These are phyloP conservation scores for Nakataea oryzae DNA, from an alignment of 2,329 filamentous ascomycete genomes.

Conservation along the genomic window DNA sequence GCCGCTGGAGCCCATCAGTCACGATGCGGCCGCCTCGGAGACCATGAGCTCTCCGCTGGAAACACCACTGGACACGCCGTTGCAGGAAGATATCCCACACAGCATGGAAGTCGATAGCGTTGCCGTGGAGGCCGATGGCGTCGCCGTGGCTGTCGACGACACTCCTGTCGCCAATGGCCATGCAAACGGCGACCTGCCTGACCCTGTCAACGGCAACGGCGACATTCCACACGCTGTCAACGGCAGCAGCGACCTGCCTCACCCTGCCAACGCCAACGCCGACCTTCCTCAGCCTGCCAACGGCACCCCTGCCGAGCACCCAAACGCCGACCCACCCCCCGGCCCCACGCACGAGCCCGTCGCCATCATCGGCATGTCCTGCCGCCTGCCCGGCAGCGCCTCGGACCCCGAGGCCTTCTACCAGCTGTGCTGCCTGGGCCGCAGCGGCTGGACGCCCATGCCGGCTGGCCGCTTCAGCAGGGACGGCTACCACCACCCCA, in stretches of 20 bases:
- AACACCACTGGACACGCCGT: neutral
- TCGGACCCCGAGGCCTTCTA: constrained; percentile 20
- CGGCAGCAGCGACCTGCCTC: neutral
- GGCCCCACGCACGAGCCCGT: constrained; percentile 10
- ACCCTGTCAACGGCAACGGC: neutral
- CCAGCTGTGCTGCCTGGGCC: constrained; percentile 16
- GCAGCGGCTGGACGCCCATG: constrained; percentile 18
- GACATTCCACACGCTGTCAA: neutral
- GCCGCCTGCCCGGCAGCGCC: constrained; percentile 18
- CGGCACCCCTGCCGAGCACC: neutral
- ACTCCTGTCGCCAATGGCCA: neutral
- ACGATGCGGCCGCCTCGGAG: neutral
- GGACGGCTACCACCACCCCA: constrained; percentile 21
- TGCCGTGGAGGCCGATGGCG: too few species aligned
- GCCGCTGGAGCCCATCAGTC: neutral
- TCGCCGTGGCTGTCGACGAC: neutral
- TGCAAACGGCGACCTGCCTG: neutral
- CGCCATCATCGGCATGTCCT: constrained; percentile 22
- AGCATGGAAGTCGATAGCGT: neutral
- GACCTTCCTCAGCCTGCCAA: neutral
- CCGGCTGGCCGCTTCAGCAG: constrained; percentile 20
- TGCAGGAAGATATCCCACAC: neutral
- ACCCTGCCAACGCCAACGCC: neutral
- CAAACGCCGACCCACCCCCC: neutral
- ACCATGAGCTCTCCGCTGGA: neutral